Evolutionary conservation across 2,329 filamentous ascomycete species (phyloP).

Genomic region (Didymosphaeria variabile): DNA sequence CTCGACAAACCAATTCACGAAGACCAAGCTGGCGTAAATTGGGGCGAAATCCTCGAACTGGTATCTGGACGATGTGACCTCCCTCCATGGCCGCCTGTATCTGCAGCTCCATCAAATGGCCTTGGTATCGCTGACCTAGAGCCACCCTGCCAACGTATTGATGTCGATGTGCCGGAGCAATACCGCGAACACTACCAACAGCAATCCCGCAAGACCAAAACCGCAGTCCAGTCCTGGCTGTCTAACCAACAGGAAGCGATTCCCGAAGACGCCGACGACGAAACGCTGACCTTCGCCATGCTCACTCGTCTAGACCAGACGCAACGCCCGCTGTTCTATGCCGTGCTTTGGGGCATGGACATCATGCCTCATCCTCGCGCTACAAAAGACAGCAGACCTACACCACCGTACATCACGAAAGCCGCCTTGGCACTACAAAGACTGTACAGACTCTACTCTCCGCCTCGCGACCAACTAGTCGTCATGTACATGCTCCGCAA

Average conservation of each 20-base stretch:
- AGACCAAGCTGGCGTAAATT: slow-evolving; percentile 76
- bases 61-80: slow-evolving; percentile 89
- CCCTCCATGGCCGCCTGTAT: slow-evolving; percentile 88
- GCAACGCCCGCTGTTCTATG: slow-evolving; percentile 82
- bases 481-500: slow-evolving; percentile 88
- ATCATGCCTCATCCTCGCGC: slow-evolving; percentile 65
- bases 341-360: slow-evolving; percentile 71
- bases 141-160: slow-evolving; percentile 77
- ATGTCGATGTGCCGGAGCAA: slow-evolving; percentile 93
- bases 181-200: slow-evolving; percentile 91
- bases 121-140: slow-evolving; percentile 64
- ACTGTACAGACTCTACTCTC: slow-evolving; percentile 76
- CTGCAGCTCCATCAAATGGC: slow-evolving; percentile 60
- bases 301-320: slow-evolving; percentile 82
- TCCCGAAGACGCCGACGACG: slow-evolving; percentile 90
- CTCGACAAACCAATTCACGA: slow-evolving; percentile 55
- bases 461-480: slow-evolving; percentile 84
- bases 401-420: slow-evolving; percentile 78
- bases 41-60: slow-evolving; percentile 94
- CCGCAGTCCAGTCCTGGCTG: slow-evolving; percentile 92
- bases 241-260: slow-evolving; percentile 79
- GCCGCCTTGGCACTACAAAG: slow-evolving; percentile 82
- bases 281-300: slow-evolving; percentile 92
- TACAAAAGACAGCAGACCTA: slow-evolving; percentile 70
- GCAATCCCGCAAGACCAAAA: slow-evolving; percentile 90